Percentiles rank a stretch among this genome's conserved stretches.
These are phyloP conservation scores for Arabidopsis thaliana DNA, from an alignment of 345 rosid genomes.

Conservation along the genomic window DNA sequence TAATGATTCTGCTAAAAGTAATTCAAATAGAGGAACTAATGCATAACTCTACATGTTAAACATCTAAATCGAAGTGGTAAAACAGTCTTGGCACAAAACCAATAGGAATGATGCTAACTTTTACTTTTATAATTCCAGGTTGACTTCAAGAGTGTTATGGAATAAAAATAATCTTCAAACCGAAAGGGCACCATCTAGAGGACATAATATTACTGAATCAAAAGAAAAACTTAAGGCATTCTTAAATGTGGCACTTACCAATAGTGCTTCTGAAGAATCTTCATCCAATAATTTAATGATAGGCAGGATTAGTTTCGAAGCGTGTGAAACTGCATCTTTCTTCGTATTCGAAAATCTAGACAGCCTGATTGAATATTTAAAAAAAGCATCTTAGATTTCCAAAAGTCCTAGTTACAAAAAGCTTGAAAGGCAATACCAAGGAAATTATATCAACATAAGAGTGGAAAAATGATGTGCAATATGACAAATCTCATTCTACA, in stretches of 20 bases:
- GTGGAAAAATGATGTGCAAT: not conserved
- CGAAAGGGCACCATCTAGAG: not conserved
- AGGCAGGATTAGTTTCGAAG: conserved; percentile 70
- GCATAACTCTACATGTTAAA: conserved; percentile 8
- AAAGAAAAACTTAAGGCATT: not conserved
- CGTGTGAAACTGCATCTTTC: conserved; percentile 68
- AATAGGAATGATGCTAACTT: not conserved
- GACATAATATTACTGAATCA: not conserved
- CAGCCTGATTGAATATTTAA: conserved; percentile 56
- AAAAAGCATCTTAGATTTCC: not conserved
- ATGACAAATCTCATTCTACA: not conserved
- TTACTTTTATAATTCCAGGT: not conserved
- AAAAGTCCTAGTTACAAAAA: conserved; percentile 2
- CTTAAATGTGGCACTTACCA: conserved; percentile 54
- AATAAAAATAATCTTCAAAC: not conserved
- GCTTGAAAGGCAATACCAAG: not conserved
- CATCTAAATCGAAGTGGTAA: not conserved
- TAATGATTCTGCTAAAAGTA: not conserved
- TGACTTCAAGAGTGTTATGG: not conserved
- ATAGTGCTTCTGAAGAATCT: conserved; percentile 63
- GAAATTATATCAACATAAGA: not conserved
- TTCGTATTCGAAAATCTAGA: conserved; percentile 67
- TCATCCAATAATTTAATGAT: conserved; percentile 72
- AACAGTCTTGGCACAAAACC: conserved; percentile 2
- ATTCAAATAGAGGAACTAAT: conserved; percentile 8